Percentiles rank a stretch among this genome's conserved stretches.
phyloP scores from a whole-genome alignment of 352 stramenopile genomes.

The Phytophthora brassicae region DNA sequence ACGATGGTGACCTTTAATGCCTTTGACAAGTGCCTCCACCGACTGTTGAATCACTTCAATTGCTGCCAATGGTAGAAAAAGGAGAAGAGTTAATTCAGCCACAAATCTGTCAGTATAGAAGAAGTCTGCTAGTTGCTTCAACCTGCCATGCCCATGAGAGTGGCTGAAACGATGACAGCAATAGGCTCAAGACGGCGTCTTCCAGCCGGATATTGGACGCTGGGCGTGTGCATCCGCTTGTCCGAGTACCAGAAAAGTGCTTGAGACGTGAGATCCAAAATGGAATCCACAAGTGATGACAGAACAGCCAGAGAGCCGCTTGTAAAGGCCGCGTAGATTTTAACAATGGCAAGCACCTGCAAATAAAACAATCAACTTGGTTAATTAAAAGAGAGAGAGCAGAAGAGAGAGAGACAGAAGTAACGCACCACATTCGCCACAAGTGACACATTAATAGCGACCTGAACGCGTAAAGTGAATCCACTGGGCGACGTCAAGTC shows the following conservation, averaged over 20 bases:
- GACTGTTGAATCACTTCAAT: conserved; percentile 95
- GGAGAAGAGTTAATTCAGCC: too few relatives aligned
- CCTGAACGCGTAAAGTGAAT: conserved; percentile 46
- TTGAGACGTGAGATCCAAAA: conserved; percentile 94
- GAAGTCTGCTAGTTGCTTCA: too few relatives aligned
- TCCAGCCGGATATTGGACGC: conserved; percentile 93
- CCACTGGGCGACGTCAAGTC: conserved; percentile 34
- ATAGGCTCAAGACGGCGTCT: conserved; percentile 92
- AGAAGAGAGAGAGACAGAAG: not conserved
- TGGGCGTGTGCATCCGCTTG: conserved; percentile 87
- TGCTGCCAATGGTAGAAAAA: conserved; percentile 34
- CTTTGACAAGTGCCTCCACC: conserved; percentile 77
- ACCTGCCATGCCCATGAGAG: conserved; percentile 98
- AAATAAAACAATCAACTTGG: not conserved
- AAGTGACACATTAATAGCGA: conserved; percentile 72
- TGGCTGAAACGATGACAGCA: conserved; percentile 94
- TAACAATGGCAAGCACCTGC: conserved; percentile 61
- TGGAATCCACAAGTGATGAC: conserved; percentile 93
- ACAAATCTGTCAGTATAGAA: too few relatives aligned
- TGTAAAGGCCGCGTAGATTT: conserved; percentile 75
- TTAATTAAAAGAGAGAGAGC: conserved; percentile 3
- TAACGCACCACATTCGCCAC: conserved; percentile 68
- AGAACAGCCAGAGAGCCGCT: conserved; percentile 93
- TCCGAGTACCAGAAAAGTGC: conserved; percentile 94
- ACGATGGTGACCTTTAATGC: conserved; percentile 59